phyloP scores from a whole-genome alignment of 179 eudicot genomes.

The Camellia oleifera region DNA sequence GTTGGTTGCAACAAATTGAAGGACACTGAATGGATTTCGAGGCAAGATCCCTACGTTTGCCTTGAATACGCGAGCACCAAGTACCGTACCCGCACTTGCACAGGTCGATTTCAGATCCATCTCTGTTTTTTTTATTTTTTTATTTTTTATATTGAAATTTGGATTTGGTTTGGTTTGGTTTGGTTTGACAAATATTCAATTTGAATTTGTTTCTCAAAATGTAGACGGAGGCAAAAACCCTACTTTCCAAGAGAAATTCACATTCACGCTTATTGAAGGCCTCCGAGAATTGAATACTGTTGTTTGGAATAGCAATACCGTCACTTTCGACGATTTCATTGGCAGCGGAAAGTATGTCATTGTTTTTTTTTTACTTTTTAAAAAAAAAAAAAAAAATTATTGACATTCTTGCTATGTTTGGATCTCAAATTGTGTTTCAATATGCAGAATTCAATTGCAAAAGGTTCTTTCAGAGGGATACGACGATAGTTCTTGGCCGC shows the following conservation, averaged over 20 bases:
- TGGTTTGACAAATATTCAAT: neutral
- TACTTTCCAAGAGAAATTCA: slow-evolving; percentile 88
- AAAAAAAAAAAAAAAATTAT: too few species aligned
- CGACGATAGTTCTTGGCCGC: slow-evolving; percentile 80
- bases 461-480: slow-evolving; percentile 72
- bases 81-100: slow-evolving; percentile 72
- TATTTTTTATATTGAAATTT: neutral
- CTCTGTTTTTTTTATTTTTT: neutral
- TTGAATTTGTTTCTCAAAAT: slow-evolving; percentile 6
- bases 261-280: slow-evolving; percentile 75
- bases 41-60: slow-evolving; percentile 92
- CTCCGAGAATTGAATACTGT: slow-evolving; percentile 60
- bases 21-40: slow-evolving; percentile 95
- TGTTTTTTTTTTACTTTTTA: neutral
- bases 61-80: slow-evolving; percentile 76
- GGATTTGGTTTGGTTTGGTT: too few species aligned
- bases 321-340: slow-evolving; percentile 73
- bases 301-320: slow-evolving; percentile 90
- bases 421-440: neutral
- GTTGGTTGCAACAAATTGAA: slow-evolving; percentile 77
- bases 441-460: slow-evolving; percentile 62
- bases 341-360: slow-evolving; percentile 84
- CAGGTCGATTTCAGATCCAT: slow-evolving; percentile 32
- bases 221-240: slow-evolving; percentile 92
- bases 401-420: neutral